Conservation (phyloP, 2,329 filamentous ascomycete species). For the Volutella citrinella region DNA sequence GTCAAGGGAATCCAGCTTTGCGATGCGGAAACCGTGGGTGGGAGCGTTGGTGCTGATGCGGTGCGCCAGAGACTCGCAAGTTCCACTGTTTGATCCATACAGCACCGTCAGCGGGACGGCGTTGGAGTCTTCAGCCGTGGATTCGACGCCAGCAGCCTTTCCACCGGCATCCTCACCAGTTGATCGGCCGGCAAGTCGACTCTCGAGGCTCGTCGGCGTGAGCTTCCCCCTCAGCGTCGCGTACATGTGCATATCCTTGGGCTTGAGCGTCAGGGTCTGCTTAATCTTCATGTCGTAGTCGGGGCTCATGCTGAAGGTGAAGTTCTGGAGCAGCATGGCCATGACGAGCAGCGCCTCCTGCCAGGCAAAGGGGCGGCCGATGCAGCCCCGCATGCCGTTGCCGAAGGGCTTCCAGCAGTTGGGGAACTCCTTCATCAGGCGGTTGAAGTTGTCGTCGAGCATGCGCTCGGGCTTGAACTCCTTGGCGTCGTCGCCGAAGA, state of each 20-base stretch:
- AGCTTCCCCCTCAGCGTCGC: constrained; percentile 51
- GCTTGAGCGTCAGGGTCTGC: constrained; percentile 60
- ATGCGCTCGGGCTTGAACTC: constrained; percentile 71
- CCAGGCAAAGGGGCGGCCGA: constrained; percentile 71
- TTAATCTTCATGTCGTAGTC: constrained; percentile 55
- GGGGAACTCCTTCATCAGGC: constrained; percentile 56
- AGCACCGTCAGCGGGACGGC: constrained; percentile 58
- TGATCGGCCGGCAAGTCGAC: constrained; percentile 36
- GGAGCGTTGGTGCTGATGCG: constrained; percentile 58
- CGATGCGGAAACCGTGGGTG: constrained; percentile 56
- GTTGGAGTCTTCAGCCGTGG: constrained; percentile 4
- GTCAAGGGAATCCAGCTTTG: constrained; percentile 56
- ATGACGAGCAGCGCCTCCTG: constrained; percentile 65
- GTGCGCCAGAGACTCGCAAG: constrained; percentile 68
- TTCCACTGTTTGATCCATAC: constrained; percentile 73
- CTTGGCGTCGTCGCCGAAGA: constrained; percentile 63
- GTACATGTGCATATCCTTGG: constrained; percentile 60
- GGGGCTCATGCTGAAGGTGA: constrained; percentile 63
- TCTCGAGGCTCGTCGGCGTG: constrained; percentile 45
- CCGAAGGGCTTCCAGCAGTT: constrained; percentile 73
- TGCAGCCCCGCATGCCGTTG: constrained; percentile 67
- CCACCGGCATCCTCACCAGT: constrained; percentile 9
- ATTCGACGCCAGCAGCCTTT: constrained; percentile 5
- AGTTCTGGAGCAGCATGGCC: constrained; percentile 67
- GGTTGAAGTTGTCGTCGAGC: constrained; percentile 64